A percentile compares a stretch with the other conserved stretches of the same genome.
Conservation (phyloP, 176 grass and related monocot species). For the Triticum timopheevii region DNA sequence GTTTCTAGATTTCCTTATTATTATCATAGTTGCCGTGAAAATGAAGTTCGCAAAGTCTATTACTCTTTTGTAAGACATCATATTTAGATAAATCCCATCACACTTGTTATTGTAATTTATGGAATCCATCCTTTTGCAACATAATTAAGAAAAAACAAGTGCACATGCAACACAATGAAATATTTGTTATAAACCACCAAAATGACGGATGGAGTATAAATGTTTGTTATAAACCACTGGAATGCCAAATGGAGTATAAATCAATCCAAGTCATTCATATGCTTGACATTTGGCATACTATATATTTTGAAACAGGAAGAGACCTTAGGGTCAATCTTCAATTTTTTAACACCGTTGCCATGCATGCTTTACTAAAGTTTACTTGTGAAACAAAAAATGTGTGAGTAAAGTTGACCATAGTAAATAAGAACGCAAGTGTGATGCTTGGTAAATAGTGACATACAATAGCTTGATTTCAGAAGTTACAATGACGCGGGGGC, state of each 20-base stretch:
- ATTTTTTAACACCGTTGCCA: background rate
- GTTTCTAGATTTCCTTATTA: background rate
- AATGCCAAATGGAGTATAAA: too few species aligned
- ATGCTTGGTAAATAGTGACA: background rate
- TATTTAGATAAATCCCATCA: background rate
- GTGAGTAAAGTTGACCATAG: background rate
- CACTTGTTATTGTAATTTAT: background rate
- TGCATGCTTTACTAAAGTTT: background rate
- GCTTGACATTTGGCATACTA: background rate
- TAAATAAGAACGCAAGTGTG: background rate
- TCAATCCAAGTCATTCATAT: background rate
- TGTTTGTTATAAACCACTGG: too few species aligned
- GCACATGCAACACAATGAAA: too few species aligned
- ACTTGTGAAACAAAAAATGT: background rate
- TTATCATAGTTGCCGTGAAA: background rate
- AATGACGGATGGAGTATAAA: too few species aligned
- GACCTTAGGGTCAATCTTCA: background rate
- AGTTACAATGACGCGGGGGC: background rate
- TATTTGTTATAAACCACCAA: too few species aligned
- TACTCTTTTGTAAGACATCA: background rate
- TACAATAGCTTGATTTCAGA: background rate
- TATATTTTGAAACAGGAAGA: background rate
- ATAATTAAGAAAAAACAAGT: background rate
- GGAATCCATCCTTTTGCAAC: background rate
- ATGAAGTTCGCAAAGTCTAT: background rate